These are phyloP conservation scores for Oryza officinalis DNA, from an alignment of 176 grass and related monocot species.

Conservation along the genomic window DNA sequence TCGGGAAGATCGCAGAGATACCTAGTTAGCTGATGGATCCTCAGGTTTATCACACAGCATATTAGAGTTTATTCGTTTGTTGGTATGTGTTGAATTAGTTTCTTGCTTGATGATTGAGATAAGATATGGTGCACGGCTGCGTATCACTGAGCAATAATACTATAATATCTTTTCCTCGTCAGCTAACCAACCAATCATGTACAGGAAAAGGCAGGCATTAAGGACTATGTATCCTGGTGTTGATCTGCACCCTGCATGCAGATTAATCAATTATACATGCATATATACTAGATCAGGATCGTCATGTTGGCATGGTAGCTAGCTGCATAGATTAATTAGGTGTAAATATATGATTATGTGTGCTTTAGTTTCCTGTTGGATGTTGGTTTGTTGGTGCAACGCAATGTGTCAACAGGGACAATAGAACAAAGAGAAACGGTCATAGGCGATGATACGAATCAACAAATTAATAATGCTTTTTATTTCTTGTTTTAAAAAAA, in stretches of 20 bases:
- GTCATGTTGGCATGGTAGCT: background rate
- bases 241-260: background rate
- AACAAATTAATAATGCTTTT: background rate
- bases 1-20: background rate
- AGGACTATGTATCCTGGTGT: slow-evolving; percentile 15
- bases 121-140: background rate
- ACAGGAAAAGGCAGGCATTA: slow-evolving; percentile 21
- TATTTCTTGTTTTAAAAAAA: background rate
- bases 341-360: background rate
- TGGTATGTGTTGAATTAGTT: background rate
- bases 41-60: no score
- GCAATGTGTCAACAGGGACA: background rate
- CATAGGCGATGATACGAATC: background rate
- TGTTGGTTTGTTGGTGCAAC: background rate
- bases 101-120: background rate
- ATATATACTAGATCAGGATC: background rate
- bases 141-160: slow-evolving; percentile 10
- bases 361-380: background rate
- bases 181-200: slow-evolving; percentile 1
- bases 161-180: background rate
- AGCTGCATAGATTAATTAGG: background rate
- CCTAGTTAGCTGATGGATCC: background rate
- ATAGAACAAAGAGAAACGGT: background rate
- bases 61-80: background rate
- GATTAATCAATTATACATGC: background rate